Evolutionary conservation across 73 alveolate species (phyloP).

Genomic region (Stentor roeselii): DNA sequence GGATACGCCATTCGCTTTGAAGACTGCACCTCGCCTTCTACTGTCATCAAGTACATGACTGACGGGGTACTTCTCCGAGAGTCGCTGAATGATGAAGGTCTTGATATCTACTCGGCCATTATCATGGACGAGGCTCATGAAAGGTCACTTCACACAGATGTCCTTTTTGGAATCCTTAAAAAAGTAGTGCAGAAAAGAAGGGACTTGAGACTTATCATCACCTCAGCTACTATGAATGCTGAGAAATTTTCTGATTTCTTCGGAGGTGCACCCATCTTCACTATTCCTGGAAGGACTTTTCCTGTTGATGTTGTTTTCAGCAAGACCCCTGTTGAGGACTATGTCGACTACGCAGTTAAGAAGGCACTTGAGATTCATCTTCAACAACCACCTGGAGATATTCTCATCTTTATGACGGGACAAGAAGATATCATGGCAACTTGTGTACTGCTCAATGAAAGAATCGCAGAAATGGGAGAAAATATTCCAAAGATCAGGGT

Average conservation of each 20-base stretch:
- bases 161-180: conserved; percentile 97
- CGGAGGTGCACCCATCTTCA: conserved; percentile 98
- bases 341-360: conserved; percentile 99
- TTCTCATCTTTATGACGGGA: conserved; percentile 99
- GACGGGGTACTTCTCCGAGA: conserved; percentile 99
- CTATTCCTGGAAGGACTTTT: conserved; percentile 99
- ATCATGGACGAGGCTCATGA: conserved; percentile 99
- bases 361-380: conserved; percentile 97
- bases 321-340: conserved; percentile 95
- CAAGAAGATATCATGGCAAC: conserved; percentile 99
- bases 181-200: conserved; percentile 88
- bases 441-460: conserved; percentile 87
- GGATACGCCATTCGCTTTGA: conserved; percentile 99
- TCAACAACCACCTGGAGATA: conserved; percentile 93
- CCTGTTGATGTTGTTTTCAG: conserved; percentile 93
- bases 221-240: conserved; percentile 99
- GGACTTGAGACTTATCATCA: conserved; percentile 97
- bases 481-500: conserved; percentile 94
- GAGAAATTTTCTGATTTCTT: conserved; percentile 95
- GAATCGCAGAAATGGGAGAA: conserved; percentile 87
- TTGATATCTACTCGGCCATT: conserved; percentile 93
- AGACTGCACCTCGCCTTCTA: conserved; percentile 90
- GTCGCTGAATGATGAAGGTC: conserved; percentile 96
- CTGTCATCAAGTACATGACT: conserved; percentile 99
- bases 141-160: conserved; percentile 99